Percentiles rank a stretch among this genome's conserved stretches.
Conservation (phyloP, 805 yeast species). For the Metschnikowia santaceciliae region DNA sequence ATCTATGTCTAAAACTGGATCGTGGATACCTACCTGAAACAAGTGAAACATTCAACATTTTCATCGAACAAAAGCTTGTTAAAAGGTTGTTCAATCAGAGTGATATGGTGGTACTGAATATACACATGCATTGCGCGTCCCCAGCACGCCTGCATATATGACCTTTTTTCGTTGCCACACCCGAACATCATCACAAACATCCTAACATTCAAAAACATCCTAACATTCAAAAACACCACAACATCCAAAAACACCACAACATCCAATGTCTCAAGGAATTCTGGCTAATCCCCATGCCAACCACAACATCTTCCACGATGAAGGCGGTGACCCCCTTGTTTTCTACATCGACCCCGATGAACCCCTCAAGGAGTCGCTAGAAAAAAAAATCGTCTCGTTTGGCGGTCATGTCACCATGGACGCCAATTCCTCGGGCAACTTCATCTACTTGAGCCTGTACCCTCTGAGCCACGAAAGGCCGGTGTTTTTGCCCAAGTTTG, state of each 20-base stretch:
- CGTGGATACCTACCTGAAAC: no score
- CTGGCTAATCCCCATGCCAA: not conserved
- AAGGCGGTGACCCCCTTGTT: constrained; percentile 10
- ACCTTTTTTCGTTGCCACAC: not conserved
- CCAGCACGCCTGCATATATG: not conserved
- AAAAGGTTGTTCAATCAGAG: no score
- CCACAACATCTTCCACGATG: constrained; percentile 8
- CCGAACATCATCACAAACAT: constrained; percentile 11
- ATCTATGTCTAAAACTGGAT: no score
- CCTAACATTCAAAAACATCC: constrained; percentile 6
- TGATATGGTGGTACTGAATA: not conserved
- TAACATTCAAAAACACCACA: not conserved
- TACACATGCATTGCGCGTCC: not conserved
- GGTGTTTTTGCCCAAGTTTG: constrained; percentile 10
- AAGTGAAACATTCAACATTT: no score
- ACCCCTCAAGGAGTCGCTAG: constrained; percentile 2
- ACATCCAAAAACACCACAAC: constrained; percentile 1
- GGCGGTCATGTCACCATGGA: not conserved
- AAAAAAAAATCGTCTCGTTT: not conserved
- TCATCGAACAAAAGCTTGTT: no score
- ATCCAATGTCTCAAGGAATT: constrained; percentile 3
- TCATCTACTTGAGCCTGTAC: constrained; percentile 10
- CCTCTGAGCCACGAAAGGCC: constrained; percentile 3
- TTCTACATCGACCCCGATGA: constrained; percentile 11
- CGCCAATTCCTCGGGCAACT: not conserved